phyloP scores from a whole-genome alignment of 192 early-diverging fungal genomes.

The Pilaira anomala region DNA sequence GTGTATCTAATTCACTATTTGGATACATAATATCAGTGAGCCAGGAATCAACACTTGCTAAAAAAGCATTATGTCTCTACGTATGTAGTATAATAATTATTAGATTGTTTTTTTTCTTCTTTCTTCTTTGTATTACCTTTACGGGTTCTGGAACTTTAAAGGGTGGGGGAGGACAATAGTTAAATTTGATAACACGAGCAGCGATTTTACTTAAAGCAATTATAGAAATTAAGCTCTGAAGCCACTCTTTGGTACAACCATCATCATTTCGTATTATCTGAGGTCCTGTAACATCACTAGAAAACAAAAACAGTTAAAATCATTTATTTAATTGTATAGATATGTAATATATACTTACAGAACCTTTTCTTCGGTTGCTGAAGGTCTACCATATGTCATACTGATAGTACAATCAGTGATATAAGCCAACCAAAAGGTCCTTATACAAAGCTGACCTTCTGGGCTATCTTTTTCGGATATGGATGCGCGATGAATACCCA shows the following conservation, averaged over 20 bases:
- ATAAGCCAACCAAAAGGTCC: constrained; percentile 71
- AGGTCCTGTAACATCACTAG: constrained; percentile 19
- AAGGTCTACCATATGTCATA: constrained; percentile 57
- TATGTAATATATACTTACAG: constrained; percentile 20
- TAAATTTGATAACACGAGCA: constrained; percentile 44
- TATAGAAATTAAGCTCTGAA: constrained; percentile 36
- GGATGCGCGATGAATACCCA: constrained; percentile 66
- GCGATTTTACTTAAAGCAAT: constrained; percentile 43
- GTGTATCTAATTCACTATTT: constrained; percentile 1
- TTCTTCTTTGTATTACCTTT: not conserved
- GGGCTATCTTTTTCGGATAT: not conserved
- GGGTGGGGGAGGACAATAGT: constrained; percentile 32
- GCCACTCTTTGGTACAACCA: constrained; percentile 26
- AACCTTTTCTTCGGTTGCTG: constrained; percentile 43
- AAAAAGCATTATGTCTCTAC: constrained; percentile 19
- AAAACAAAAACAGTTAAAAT: not conserved
- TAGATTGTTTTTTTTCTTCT: not conserved
- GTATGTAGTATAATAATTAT: not conserved
- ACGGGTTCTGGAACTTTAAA: not conserved
- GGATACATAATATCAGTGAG: constrained; percentile 12
- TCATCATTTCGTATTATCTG: constrained; percentile 15
- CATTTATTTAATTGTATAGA: not conserved
- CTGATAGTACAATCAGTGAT: constrained; percentile 64
- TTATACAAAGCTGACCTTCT: constrained; percentile 48
- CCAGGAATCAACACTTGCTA: constrained; percentile 28